Base-by-base conservation (phyloP, 257 asterid species). In the Solanum paucissectum region DNA sequence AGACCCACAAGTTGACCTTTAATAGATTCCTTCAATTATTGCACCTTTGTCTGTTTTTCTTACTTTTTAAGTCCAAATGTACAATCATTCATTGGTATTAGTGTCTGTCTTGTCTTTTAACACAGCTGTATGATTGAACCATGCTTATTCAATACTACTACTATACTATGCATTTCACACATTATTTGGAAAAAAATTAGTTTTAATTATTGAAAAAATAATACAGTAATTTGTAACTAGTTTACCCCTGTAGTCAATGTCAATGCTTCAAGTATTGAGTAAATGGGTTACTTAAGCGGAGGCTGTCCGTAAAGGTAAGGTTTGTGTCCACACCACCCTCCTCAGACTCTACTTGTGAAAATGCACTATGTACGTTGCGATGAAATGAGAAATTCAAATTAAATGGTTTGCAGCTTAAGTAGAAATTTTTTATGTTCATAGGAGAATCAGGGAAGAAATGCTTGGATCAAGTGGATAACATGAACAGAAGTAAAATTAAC, bases 1-100 rank as follows among this genome's bases (percentile, higher is more conserved):
- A 79, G 66, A 79, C 85, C 85, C 85, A 79, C 66, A 44, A 38
- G 85, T 79, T 79, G 66, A 79, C 85, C 64, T 44, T 27, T 27
- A 16, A 0, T 9, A 14, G 85, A 79, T 79, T 27, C 66, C 85
- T 44, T 79, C 85, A 79, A 79, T 79, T 44, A 79, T 79, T 79
- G 25, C 18, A 44, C 85, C 20, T 74, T 44, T 3, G 38, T 14
- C 66, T 27, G 9, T 12, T 44, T 77, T 44, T 7, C 2, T 14
- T 4, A 0, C 66, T 12, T 44, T 44, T 79, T 1, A 44, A 79
- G 27, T 27, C 66, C 25, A 77, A n/a, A 42, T 25, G 84, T 77
- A 42, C 84, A 42, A 44, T 77, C 38, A 14, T 42, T 33, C 16
- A 44, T 44, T 27, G 40, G 18, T 79, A 27, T 79, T 79, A 44